Base-by-base conservation (phyloP, 2,329 filamentous ascomycete species). In the Sarocladium oryzae region DNA sequence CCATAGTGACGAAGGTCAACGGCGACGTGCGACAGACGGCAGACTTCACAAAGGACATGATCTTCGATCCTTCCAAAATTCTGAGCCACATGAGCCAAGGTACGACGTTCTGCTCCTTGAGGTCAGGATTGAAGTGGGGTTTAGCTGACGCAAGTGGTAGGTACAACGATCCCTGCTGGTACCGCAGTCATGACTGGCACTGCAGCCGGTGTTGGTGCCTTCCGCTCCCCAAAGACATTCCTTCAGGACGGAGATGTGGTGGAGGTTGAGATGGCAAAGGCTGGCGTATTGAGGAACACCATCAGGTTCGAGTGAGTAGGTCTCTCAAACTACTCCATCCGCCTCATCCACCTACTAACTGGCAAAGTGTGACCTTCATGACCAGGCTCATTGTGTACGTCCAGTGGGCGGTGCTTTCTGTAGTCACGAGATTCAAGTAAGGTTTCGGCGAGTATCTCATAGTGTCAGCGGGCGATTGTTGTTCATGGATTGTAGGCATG, bases 131-230 rank as follows among this genome's bases (percentile, higher is more conserved):
- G 24, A n/a, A n/a, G n/a, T n/a, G n/a, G n/a, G n/a, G n/a, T n/a
- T n/a, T 46, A 15, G 41, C 18, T 43, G 20, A 43, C 40, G 8
- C 16, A 13, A 20, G 43, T 36, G 50, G 2, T 33, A 51, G 55
- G 54, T 9, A 56, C 70, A 4, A 78, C 74, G 21, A 54, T 78
- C 45, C 66, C 66, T 49, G 66, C 64, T 2, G 72, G 71, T 5
- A 77, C 74, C 2, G 66, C 68, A 2, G 68, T 78, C 36, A 70
- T 78, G 68, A 77, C 74, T 3, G 75, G 75, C 2, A 77, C 75
- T 2, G 73, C 74, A 1, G 58, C 60, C 1, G 69, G 69, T 0
- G 66, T 71, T 1, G 69, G 64, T 1, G 56, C 56, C 2, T 70
- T 69, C 38, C 60, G 58, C 55, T 57, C 60, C 18, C 52, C 56